Percentiles rank a stretch among this genome's conserved stretches.
phyloP scores from a whole-genome alignment of 2,329 filamentous ascomycete species.

The Coniochaeta sp. region DNA sequence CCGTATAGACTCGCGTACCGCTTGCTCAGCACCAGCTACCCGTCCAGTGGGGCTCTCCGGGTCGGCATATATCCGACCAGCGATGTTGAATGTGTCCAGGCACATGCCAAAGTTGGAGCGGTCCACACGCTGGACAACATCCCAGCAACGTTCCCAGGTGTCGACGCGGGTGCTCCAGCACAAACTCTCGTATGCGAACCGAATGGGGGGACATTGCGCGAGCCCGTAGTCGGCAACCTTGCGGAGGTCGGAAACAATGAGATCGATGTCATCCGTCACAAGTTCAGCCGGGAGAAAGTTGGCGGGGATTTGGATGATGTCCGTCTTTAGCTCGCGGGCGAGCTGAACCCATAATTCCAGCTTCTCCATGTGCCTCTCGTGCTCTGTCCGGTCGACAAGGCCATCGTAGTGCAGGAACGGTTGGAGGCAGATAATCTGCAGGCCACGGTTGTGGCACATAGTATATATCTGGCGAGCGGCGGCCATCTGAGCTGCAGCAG shows the following conservation, averaged over 20 bases:
- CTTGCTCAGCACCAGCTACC: slow-evolving; percentile 45
- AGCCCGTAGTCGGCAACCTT: slow-evolving; percentile 63
- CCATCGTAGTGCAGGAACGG: slow-evolving; percentile 77
- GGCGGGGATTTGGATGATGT: slow-evolving; percentile 69
- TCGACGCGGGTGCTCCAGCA: slow-evolving; percentile 65
- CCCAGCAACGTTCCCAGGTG: slow-evolving; percentile 67
- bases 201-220: slow-evolving; percentile 45
- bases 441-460: slow-evolving; percentile 47
- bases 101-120: slow-evolving; percentile 69
- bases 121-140: slow-evolving; percentile 57
- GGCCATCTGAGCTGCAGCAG: slow-evolving; percentile 25
- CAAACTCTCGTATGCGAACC: slow-evolving; percentile 68
- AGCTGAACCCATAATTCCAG: slow-evolving; percentile 65
- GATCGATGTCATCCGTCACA: slow-evolving; percentile 37
- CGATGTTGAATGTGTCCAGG: slow-evolving; percentile 73
- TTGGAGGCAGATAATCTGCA: slow-evolving; percentile 62
- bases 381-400: slow-evolving; percentile 53
- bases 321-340: slow-evolving; percentile 55
- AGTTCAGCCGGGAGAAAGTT: slow-evolving; percentile 52
- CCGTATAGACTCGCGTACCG: slow-evolving; percentile 45
- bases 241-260: slow-evolving; percentile 56
- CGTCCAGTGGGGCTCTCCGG: slow-evolving; percentile 47
- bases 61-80: slow-evolving; percentile 64
- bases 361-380: slow-evolving; percentile 51
- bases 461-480: slow-evolving; percentile 51